Conservation (phyloP, 2,329 filamentous ascomycete species). For the Exserohilum rostratum region DNA sequence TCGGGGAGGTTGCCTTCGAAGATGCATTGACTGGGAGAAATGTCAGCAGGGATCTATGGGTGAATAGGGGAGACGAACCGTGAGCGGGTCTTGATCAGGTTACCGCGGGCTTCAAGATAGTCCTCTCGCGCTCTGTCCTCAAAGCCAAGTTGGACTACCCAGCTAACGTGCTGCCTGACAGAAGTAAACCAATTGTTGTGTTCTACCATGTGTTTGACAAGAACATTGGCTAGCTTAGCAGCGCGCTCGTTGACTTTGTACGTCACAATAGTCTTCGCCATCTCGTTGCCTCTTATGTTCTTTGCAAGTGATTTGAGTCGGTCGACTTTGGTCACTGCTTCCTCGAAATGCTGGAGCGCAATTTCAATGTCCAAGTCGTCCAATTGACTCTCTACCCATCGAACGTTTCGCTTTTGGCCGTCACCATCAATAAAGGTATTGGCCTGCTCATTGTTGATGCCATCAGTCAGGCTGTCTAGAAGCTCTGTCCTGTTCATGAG, state of each 20-base stretch:
- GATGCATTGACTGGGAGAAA: conserved; percentile 74
- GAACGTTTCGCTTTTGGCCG: conserved; percentile 92
- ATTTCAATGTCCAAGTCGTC: conserved; percentile 97
- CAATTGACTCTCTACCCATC: conserved; percentile 94
- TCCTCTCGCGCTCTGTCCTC: conserved; percentile 88
- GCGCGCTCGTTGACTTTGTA: conserved; percentile 90
- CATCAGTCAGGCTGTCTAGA: conserved; percentile 72
- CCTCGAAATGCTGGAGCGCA: conserved; percentile 85
- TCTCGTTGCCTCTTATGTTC: conserved; percentile 80
- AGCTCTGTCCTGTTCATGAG: conserved; percentile 80
- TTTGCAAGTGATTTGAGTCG: conserved; percentile 80
- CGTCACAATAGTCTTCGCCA: conserved; percentile 90
- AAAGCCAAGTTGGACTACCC: conserved; percentile 85
- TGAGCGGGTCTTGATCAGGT: conserved; percentile 79
- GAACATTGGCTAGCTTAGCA: conserved; percentile 73
- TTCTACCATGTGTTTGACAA: conserved; percentile 78
- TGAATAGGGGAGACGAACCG: conserved; percentile 60
- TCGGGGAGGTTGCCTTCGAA: conserved; percentile 92
- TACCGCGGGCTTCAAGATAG: conserved; percentile 79
- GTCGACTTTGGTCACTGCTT: conserved; percentile 82
- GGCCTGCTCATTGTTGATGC: conserved; percentile 71
- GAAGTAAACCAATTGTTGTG: conserved; percentile 77
- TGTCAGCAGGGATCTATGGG: not conserved
- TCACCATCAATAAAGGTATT: conserved; percentile 91
- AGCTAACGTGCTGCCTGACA: conserved; percentile 80